Base-by-base conservation (phyloP, 345 rosid genomes). In the Dovyalis caffra region DNA sequence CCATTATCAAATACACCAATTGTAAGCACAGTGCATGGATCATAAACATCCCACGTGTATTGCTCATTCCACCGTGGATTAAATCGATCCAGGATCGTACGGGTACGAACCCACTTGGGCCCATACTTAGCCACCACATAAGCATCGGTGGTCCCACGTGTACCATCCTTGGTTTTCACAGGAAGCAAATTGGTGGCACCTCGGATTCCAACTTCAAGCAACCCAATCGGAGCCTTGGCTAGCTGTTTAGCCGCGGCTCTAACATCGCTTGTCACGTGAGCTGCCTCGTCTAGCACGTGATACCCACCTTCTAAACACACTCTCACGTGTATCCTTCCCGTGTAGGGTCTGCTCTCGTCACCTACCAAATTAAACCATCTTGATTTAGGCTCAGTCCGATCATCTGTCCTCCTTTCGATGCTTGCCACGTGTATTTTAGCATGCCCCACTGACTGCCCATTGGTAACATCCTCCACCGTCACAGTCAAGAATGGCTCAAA, bases 11-110 rank as follows among this genome's bases (percentile, higher is more conserved):
- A 94, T 11, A 90, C 91, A 1, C 98, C 95, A 15, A 94, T 88
- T 0, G 97, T 86, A 3, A 94, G 87, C 20, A 92, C 92, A 0
- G 98, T 94, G 66, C 97, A 92, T 0, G 95, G 95, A 78, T 94
- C 98, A 29, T 87, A 88, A 4, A 94, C 92, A 40, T 94, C 97
- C 98, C 98, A 94, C 0, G 97, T 89, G 70, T 92, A 91, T 65
- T 94, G 98, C 87, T 94, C 97, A 37, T 94, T 94, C 98, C 97
- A 94, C 62, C 91, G 85, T 43, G 97, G 98, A 82, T 89, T 94
- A 79, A 94, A 94, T 66, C 93, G 89, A 35, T 94, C 97, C 1
- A 94, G 84, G 25, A 94, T 92, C 1, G 95, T 87, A 0, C 97
- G 88, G 0, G 97, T 94, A 3, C 95, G 90, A 66, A 94, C 80